Conservation (phyloP, 129 eudicot species). For the Saposhnikovia divaricata region DNA sequence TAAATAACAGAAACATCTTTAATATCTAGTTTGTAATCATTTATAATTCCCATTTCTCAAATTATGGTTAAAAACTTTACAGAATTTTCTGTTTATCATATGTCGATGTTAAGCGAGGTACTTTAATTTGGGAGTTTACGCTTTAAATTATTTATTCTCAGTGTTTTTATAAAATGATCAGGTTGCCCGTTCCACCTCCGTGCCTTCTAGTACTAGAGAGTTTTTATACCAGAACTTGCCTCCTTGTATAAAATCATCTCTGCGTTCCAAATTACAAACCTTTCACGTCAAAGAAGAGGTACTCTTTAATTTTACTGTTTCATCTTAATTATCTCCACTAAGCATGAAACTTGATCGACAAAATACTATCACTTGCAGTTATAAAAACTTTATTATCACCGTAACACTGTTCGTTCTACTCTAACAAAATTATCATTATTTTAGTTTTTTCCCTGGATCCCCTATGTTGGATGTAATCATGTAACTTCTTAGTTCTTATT, state of each 20-base stretch:
- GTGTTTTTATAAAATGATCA: slow-evolving; percentile 15
- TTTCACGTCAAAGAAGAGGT: slow-evolving; percentile 68
- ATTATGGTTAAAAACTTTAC: too few relatives aligned
- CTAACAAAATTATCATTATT: background rate
- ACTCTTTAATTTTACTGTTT: background rate
- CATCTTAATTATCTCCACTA: background rate
- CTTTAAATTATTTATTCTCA: background rate
- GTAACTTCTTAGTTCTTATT: background rate
- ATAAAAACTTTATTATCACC: background rate
- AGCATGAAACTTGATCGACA: background rate
- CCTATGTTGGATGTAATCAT: background rate
- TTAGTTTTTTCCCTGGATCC: background rate
- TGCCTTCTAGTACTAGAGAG: slow-evolving; percentile 49
- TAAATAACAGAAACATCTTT: too few relatives aligned
- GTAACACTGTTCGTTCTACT: background rate
- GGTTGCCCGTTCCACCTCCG: slow-evolving; percentile 62
- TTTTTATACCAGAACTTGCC: slow-evolving; percentile 74
- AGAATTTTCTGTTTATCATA: background rate
- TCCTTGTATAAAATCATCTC: slow-evolving; percentile 56
- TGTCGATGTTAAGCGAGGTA: background rate
- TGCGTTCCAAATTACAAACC: slow-evolving; percentile 50
- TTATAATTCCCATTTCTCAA: too few relatives aligned
- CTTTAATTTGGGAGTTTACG: background rate
- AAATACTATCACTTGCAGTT: too few relatives aligned
- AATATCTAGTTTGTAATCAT: too few relatives aligned